Conservation (phyloP, 1,284 basidiomycete genomes). For the Thelephora terrestris region DNA sequence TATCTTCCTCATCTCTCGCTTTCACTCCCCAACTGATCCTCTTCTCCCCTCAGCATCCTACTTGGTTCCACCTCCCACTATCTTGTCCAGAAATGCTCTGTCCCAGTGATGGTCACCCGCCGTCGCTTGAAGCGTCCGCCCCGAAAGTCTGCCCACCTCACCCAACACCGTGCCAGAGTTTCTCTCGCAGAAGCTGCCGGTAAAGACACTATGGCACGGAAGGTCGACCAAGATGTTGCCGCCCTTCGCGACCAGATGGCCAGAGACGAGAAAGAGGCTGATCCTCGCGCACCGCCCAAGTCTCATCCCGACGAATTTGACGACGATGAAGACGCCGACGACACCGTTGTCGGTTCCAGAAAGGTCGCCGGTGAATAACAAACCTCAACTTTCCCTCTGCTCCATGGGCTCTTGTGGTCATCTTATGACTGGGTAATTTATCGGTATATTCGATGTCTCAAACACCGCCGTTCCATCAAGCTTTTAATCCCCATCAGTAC, state of each 20-base stretch:
- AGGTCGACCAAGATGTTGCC: conserved; percentile 64
- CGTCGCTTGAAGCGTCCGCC: conserved; percentile 42
- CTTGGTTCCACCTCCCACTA: conserved; percentile 98
- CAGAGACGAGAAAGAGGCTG: conserved; percentile 37
- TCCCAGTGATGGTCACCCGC: conserved; percentile 62
- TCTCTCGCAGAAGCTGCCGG: conserved; percentile 75
- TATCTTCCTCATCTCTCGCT: conserved; percentile 4
- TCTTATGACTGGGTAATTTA: conserved; percentile 1
- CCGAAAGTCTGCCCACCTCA: conserved; percentile 28
- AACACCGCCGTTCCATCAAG: not conserved
- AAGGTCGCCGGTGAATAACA: conserved; percentile 9
- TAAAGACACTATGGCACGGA: conserved; percentile 70
- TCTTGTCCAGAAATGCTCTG: conserved; percentile 75
- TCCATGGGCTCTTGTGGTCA: not conserved
- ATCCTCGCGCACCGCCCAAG: conserved; percentile 10
- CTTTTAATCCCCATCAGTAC: not conserved
- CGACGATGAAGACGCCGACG: conserved; percentile 27
- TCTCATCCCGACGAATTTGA: conserved; percentile 17
- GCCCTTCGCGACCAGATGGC: conserved; percentile 62
- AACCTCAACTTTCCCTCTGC: not conserved
- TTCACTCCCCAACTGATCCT: not conserved
- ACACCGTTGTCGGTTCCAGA: conserved; percentile 16
- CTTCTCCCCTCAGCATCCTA: conserved; percentile 54
- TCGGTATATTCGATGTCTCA: not conserved
- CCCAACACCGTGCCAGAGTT: conserved; percentile 47